Percentiles rank a stretch among this genome's conserved stretches.
Conservation (phyloP, 2,329 filamentous ascomycete genomes). For the Alternaria dauci region DNA sequence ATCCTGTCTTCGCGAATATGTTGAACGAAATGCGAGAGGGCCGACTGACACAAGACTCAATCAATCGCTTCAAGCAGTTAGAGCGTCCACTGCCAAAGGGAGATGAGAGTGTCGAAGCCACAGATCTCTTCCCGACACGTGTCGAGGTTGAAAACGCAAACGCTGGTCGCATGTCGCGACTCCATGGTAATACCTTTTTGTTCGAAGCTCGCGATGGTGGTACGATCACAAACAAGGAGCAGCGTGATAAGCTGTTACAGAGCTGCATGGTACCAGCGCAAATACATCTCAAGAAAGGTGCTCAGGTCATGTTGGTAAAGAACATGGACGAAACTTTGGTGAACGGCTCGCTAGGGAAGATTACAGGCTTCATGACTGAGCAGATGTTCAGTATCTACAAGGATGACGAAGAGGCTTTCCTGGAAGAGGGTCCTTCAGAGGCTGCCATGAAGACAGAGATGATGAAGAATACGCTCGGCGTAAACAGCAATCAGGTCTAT, state of each 20-base stretch:
- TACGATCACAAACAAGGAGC: conserved; percentile 67
- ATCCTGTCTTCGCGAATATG: conserved; percentile 90
- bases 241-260: conserved; percentile 78
- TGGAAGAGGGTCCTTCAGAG: conserved; percentile 57
- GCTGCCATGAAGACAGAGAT: conserved; percentile 54
- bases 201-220: conserved; percentile 82
- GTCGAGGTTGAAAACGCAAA: conserved; percentile 91
- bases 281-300: conserved; percentile 85
- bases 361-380: conserved; percentile 81
- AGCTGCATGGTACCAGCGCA: conserved; percentile 93
- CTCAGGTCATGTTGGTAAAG: conserved; percentile 99
- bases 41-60: conserved; percentile 76
- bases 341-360: conserved; percentile 90
- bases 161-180: conserved; percentile 71
- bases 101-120: conserved; percentile 81
- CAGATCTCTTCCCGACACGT: conserved; percentile 92
- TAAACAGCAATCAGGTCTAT: conserved; percentile 67
- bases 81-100: conserved; percentile 68
- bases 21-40: conserved; percentile 97
- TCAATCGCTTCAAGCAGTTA: conserved; percentile 77
- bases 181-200: conserved; percentile 72
- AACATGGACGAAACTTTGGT: conserved; percentile 94
- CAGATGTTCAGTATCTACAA: conserved; percentile 67
- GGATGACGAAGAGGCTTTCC: conserved; percentile 65
- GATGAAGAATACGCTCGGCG: conserved; percentile 58